phyloP scores from a whole-genome alignment of 225 moss, liverwort and hornwort species.

The Pseudoscleropodium purum region DNA sequence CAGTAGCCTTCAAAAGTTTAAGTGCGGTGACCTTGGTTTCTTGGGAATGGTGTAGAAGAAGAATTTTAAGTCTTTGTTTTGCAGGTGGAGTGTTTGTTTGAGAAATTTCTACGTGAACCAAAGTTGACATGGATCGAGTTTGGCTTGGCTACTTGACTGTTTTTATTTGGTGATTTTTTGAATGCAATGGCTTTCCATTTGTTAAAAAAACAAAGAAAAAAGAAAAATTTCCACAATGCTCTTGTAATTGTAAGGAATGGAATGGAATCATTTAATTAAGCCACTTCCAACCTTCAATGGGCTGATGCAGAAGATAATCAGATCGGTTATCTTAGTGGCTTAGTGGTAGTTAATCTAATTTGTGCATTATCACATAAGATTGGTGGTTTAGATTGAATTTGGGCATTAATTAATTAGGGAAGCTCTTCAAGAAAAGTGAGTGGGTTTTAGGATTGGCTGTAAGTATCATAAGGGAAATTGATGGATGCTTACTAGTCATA shows the following conservation, averaged over 20 bases:
- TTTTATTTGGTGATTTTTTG: no score
- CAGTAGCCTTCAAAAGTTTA: no score
- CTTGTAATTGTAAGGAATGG: background rate
- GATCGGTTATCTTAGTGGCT: background rate
- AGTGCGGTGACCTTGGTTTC: background rate
- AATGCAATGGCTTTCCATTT: no score
- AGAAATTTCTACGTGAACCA: background rate
- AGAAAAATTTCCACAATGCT: no score
- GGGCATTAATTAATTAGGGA: background rate
- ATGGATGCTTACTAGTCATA: background rate
- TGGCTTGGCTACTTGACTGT: no score
- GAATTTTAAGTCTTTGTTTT: no score
- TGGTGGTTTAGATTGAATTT: background rate
- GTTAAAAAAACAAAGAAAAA: no score
- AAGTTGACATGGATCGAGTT: background rate
- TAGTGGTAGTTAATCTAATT: background rate
- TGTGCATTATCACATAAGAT: background rate
- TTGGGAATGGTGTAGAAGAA: background rate
- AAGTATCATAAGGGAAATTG: background rate
- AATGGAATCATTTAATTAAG: background rate
- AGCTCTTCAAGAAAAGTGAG: no score
- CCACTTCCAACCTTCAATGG: background rate
- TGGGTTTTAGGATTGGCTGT: background rate
- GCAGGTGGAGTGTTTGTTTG: background rate
- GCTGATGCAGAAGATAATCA: no score